Evolutionary conservation across 2,329 filamentous ascomycete genomes (phyloP).

Genomic region (Venturia asperata): DNA sequence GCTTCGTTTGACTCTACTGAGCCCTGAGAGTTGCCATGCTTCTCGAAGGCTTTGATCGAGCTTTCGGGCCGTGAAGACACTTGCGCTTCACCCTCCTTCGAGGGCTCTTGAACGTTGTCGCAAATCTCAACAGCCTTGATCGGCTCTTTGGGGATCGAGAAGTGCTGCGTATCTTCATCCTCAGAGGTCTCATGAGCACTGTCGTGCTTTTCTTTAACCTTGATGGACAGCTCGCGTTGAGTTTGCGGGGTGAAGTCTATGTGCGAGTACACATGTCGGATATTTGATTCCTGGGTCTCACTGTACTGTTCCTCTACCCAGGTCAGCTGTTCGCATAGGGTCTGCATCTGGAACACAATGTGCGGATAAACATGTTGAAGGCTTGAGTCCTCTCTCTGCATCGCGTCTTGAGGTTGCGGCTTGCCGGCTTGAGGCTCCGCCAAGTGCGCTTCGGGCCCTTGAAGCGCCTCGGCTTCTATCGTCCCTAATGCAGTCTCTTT

Average conservation of each 20-base stretch:
- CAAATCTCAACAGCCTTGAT: background rate
- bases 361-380: background rate
- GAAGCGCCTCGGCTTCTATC: background rate
- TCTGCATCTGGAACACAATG: background rate
- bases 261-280: background rate
- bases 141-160: background rate
- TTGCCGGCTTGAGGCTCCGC: background rate
- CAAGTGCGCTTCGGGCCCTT: background rate
- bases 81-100: background rate
- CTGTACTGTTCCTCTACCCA: background rate
- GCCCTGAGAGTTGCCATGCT: background rate
- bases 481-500: background rate
- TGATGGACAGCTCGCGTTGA: background rate
- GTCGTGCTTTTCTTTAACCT: background rate
- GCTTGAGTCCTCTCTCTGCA: background rate
- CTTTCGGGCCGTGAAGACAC: background rate
- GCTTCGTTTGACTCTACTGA: background rate
- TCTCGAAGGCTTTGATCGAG: background rate
- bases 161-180: background rate
- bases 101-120: background rate
- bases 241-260: background rate
- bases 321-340: background rate
- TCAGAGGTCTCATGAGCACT: constrained; percentile 6
- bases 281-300: background rate
- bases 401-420: background rate